A percentile compares a stretch with the other conserved stretches of the same genome.
phyloP scores from a whole-genome alignment of 2,329 filamentous ascomycete species.

The Sporothrix schenckii region DNA sequence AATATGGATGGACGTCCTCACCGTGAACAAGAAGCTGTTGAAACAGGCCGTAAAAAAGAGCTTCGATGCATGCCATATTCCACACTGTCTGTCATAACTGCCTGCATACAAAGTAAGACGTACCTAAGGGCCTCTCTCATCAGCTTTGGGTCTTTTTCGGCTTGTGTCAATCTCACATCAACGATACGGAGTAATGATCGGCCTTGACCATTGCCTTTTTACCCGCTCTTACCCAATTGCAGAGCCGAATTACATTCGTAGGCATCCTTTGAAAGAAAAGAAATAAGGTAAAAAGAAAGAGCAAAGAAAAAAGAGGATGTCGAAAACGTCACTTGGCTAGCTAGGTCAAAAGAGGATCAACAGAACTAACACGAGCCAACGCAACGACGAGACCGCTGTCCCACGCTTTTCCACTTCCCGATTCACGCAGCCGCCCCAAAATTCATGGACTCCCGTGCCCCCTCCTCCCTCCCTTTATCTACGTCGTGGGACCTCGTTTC shows the following conservation, averaged over 20 bases:
- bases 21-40: not conserved
- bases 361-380: not conserved
- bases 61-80: not conserved
- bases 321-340: not conserved
- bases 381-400: not conserved
- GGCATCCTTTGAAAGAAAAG: too few species aligned
- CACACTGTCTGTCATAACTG: not conserved
- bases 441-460: not conserved
- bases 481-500: not conserved
- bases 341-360: not conserved
- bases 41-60: not conserved
- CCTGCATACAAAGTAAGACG: not conserved
- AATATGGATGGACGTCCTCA: not conserved
- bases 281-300: slow-evolving; percentile 1
- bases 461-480: not conserved
- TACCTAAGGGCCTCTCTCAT: too few species aligned
- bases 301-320: not conserved
- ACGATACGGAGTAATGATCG: slow-evolving; percentile 11
- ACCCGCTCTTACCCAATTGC: slow-evolving; percentile 10
- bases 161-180: slow-evolving; percentile 2
- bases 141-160: not conserved
- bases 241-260: not conserved
- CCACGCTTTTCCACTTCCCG: slow-evolving; percentile 2
- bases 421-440: not conserved
- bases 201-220: slow-evolving; percentile 1